Evolutionary conservation across 2,329 filamentous ascomycete genomes (phyloP).

Genomic region (Beauveria australis): DNA sequence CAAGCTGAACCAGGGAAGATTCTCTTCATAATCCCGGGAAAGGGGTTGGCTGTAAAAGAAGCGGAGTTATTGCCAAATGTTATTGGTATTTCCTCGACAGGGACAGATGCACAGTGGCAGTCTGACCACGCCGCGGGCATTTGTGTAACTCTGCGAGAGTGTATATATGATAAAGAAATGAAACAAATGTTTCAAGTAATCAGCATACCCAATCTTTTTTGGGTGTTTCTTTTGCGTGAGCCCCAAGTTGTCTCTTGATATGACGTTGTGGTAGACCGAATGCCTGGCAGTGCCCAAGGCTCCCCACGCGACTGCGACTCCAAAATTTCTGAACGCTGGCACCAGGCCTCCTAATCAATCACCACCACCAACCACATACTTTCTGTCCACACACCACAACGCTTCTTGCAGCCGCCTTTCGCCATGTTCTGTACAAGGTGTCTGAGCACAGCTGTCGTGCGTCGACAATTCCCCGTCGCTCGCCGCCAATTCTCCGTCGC

Average conservation of each 20-base stretch:
- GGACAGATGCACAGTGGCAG: not conserved
- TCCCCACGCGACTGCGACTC: constrained; percentile 21
- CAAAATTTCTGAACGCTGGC: constrained; percentile 10
- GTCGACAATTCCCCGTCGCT: constrained; percentile 22
- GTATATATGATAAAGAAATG: constrained; percentile 25
- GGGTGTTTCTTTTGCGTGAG: too few relatives aligned
- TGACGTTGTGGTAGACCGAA: not conserved
- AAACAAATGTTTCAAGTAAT: constrained; percentile 14
- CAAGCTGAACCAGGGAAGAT: constrained; percentile 28
- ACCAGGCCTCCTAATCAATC: not conserved
- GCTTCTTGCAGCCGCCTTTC: not conserved
- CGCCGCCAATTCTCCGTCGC: constrained; percentile 36
- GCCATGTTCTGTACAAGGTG: constrained; percentile 39
- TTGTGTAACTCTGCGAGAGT: constrained; percentile 23
- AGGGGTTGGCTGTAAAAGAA: not conserved
- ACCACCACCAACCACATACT: constrained; percentile 16
- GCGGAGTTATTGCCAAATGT: not conserved
- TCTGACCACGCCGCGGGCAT: constrained; percentile 12
- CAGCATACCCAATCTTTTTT: not conserved
- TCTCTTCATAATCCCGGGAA: constrained; percentile 22
- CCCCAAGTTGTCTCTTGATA: too few relatives aligned
- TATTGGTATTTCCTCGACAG: constrained; percentile 6
- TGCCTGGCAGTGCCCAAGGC: not conserved
- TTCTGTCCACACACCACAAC: constrained; percentile 15
- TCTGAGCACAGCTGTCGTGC: constrained; percentile 34